phyloP scores from a whole-genome alignment of 495 filamentous ascomycete genomes.

The Ramalina peruviana region DNA sequence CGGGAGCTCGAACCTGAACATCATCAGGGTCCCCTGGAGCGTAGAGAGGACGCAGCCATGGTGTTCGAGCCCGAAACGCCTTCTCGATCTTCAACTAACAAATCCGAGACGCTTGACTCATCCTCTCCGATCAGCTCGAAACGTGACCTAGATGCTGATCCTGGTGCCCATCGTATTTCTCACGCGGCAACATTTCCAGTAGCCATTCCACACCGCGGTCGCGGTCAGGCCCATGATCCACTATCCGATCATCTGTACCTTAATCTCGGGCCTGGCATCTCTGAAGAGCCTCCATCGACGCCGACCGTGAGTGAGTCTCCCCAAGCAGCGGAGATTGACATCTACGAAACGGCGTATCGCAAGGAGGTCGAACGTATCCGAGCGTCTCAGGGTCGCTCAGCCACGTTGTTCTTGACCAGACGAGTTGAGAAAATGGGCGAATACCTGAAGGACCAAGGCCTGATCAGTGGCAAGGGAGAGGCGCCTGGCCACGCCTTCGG shows the following conservation, averaged over 20 bases:
- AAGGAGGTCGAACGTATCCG: constrained; percentile 65
- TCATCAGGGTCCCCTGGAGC: constrained; percentile 1
- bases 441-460: constrained; percentile 21
- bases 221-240: constrained; percentile 52
- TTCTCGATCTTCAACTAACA: constrained; percentile 11
- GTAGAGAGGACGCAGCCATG: constrained; percentile 9
- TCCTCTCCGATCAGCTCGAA: constrained; percentile 1
- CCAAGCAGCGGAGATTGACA: constrained; percentile 66
- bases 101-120: constrained; percentile 1
- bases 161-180: constrained; percentile 6
- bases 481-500: background rate
- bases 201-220: constrained; percentile 23
- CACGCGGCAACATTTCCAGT: constrained; percentile 11
- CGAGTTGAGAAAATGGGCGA: constrained; percentile 38
- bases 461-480: background rate
- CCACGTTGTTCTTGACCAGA: constrained; percentile 43
- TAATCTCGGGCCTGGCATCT: constrained; percentile 48
- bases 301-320: constrained; percentile 61
- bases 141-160: constrained; percentile 13
- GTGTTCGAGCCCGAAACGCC: constrained; percentile 7
- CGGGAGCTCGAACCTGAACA: constrained; percentile 9
- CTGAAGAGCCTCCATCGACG: constrained; percentile 14
- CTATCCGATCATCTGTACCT: constrained; percentile 51
- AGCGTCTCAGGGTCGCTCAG: constrained; percentile 21
- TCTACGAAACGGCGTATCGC: constrained; percentile 79